Conservation (phyloP, 176 grass and related monocot species). For the Paspalum vaginatum region DNA sequence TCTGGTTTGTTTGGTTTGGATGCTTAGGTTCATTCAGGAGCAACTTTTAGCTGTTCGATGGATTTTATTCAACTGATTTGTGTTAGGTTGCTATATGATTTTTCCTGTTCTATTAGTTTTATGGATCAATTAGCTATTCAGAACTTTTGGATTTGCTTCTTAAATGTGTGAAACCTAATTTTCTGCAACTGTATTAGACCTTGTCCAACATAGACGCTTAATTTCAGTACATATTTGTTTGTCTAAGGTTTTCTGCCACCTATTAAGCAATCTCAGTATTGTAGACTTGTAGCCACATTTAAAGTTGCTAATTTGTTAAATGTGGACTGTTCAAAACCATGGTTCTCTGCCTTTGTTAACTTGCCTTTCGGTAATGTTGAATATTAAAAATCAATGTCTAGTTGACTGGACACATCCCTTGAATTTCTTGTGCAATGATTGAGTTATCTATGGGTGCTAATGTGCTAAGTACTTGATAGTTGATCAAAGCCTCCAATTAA, state of each 20-base stretch:
- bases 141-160: background rate
- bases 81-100: background rate
- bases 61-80: slow-evolving; percentile 8
- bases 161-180: slow-evolving; percentile 6
- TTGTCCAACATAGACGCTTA: background rate
- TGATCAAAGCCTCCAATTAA: background rate
- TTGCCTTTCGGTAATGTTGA: slow-evolving; percentile 24
- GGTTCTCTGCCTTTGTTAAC: slow-evolving; percentile 17
- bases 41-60: background rate
- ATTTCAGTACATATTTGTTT: background rate
- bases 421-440: background rate
- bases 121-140: slow-evolving; percentile 10
- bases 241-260: background rate
- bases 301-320: background rate
- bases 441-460: background rate
- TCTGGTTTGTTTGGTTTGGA: background rate
- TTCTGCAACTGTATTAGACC: background rate
- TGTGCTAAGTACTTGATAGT: background rate
- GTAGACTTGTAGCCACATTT: slow-evolving; percentile 1
- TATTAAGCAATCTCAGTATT: slow-evolving; percentile 11
- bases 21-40: slow-evolving; percentile 15
- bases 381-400: background rate
- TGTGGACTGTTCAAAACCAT: background rate
- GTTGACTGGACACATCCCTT: background rate
- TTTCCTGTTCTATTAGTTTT: slow-evolving; percentile 8